These are phyloP conservation scores for Cytospora piceae DNA, from an alignment of 2,329 filamentous ascomycete genomes.

Conservation along the genomic window DNA sequence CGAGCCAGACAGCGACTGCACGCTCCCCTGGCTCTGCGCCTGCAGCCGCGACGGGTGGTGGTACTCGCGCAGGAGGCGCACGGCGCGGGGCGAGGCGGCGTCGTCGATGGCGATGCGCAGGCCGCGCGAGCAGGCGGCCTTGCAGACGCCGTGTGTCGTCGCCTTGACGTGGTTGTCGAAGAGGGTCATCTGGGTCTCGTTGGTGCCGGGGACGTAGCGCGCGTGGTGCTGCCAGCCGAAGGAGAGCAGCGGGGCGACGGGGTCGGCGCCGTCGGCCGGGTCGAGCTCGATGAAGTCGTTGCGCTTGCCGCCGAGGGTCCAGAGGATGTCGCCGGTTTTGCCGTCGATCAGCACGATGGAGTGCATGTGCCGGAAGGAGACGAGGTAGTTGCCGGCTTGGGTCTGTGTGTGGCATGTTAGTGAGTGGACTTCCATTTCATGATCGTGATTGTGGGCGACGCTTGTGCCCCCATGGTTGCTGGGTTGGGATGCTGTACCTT, in stretches of 20 bases:
- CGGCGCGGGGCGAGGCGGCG: slow-evolving; percentile 44
- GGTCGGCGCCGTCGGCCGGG: neutral
- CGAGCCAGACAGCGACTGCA: slow-evolving; percentile 38
- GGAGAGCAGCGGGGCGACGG: slow-evolving; percentile 29
- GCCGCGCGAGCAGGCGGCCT: slow-evolving; percentile 39
- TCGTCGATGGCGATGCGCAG: slow-evolving; percentile 46
- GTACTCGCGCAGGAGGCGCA: slow-evolving; percentile 44
- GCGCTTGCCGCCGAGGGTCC: slow-evolving; percentile 55
- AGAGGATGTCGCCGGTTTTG: slow-evolving; percentile 51
- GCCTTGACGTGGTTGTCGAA: slow-evolving; percentile 49
- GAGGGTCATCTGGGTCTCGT: slow-evolving; percentile 40
- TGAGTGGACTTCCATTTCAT: no score
- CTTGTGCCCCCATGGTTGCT: neutral
- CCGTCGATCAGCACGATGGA: slow-evolving; percentile 52
- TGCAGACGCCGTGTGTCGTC: slow-evolving; percentile 38
- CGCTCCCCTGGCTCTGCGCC: slow-evolving; percentile 45
- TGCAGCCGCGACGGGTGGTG: slow-evolving; percentile 43
- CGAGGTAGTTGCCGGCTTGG: slow-evolving; percentile 53
- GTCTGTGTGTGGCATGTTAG: slow-evolving; percentile 22
- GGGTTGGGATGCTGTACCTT: slow-evolving; percentile 18
- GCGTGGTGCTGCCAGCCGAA: slow-evolving; percentile 53
- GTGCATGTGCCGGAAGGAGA: slow-evolving; percentile 55
- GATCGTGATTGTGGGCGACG: no score
- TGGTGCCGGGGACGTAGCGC: slow-evolving; percentile 42
- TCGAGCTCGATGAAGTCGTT: slow-evolving; percentile 46